Percentiles rank a stretch among this genome's conserved stretches.
These are phyloP conservation scores for Lentinula detonsa DNA, from an alignment of 768 basidiomycete species.

Conservation along the genomic window DNA sequence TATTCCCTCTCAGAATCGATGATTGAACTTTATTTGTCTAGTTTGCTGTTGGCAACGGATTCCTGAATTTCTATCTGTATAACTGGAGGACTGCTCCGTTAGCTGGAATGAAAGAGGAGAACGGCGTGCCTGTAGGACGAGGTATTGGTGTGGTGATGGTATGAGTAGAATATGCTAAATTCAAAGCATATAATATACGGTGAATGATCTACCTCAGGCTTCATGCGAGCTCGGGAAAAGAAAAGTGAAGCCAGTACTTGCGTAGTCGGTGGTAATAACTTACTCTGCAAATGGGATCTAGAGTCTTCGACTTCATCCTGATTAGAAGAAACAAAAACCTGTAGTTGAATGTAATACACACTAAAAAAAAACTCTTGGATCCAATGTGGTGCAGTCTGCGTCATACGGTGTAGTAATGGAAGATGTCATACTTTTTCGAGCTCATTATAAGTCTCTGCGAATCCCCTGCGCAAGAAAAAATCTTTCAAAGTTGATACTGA, in stretches of 20 bases:
- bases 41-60: conserved; percentile 93
- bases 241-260: no score
- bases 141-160: conserved; percentile 96
- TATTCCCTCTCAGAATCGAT: neutral
- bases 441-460: neutral
- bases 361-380: conserved; percentile 8
- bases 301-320: no score
- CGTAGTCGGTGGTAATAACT: no score
- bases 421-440: neutral
- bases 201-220: no score
- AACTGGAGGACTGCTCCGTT: conserved; percentile 88
- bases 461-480: neutral
- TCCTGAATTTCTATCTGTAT: conserved; percentile 89
- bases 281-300: no score
- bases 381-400: neutral
- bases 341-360: neutral
- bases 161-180: conserved; percentile 25
- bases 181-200: no score
- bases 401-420: neutral
- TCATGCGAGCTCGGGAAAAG: no score
- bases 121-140: conserved; percentile 51
- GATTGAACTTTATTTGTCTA: conserved; percentile 22
- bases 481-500: neutral
- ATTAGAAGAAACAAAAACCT: no score
- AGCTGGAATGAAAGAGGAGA: conserved; percentile 60